These are phyloP conservation scores for Paraconiothyrium sp. DNA, from an alignment of 2,329 filamentous ascomycete species.

Conservation along the genomic window DNA sequence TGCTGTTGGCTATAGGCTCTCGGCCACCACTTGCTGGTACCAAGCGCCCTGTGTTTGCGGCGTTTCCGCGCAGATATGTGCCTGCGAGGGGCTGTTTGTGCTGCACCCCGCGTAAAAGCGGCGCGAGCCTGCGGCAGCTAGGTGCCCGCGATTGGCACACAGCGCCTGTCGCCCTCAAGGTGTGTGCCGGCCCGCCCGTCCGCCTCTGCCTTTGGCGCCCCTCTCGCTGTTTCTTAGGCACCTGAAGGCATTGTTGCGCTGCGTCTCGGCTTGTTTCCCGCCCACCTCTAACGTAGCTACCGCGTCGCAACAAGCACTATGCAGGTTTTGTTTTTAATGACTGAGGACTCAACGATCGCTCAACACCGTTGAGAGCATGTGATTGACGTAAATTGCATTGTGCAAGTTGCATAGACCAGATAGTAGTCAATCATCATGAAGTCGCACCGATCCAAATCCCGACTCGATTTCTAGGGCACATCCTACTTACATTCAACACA, in stretches of 20 bases:
- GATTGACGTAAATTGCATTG: too few relatives aligned
- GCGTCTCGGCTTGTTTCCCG: too few relatives aligned
- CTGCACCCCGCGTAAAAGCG: not conserved
- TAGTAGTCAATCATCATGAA: too few relatives aligned
- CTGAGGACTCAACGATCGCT: too few relatives aligned
- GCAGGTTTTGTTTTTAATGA: not conserved
- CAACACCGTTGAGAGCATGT: too few relatives aligned
- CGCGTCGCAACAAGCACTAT: not conserved
- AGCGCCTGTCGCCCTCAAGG: conserved; percentile 8
- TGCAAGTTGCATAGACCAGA: too few relatives aligned
- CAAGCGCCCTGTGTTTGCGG: not conserved
- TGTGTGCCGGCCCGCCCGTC: too few relatives aligned
- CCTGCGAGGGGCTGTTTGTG: not conserved
- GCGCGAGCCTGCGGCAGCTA: not conserved
- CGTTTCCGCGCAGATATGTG: not conserved
- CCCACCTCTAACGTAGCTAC: not conserved
- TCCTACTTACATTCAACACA: not conserved
- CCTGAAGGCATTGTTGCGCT: not conserved
- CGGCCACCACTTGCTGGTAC: not conserved
- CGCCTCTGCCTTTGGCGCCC: not conserved
- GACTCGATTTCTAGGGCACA: not conserved
- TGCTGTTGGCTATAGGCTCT: not conserved
- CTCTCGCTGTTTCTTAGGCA: not conserved
- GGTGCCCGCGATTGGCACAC: conserved; percentile 15
- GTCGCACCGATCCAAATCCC: not conserved